Evolutionary conservation across 768 basidiomycete species (phyloP), one percentile per base, ranked within the genome.

Genomic region (Rubroboletus satanas): DNA sequence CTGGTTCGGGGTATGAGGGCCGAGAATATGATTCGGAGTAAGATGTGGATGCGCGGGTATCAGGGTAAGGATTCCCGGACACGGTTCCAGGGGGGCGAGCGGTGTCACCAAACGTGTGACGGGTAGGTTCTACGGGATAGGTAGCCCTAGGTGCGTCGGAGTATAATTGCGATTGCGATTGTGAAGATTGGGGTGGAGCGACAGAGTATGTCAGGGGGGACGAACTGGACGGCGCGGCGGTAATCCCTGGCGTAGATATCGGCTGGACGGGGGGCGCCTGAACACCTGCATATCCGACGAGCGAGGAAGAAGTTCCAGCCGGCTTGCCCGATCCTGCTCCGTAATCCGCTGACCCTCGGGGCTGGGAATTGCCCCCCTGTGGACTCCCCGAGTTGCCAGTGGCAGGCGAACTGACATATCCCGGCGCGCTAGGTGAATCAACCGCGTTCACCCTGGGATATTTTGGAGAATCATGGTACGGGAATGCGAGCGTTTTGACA

Each of bases 401-500:
- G 32, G 82, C 75, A 47, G 84, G 84, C 8, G 84, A 84, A 53
- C 77, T 79, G 38, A 73, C 57, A 37, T 69, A 70, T 43, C 65
- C 79, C 28, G 81, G 71, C 10, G 73, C 71, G 64, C 74, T 73
- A 31, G 82, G 80, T 28, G 83, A 82, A 57, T 72, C 70, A 77
- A 78, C 48, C 67, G 75, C 58, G 31, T 66, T 64, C 68, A 76
- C 32, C 77, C 75, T 59, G 77, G 77, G 61, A 77, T 75, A 71
- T 76, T 77, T 71, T 77, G 70, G 83, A 49, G 80, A 82, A 69
- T 84, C 86, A 61, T 87, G 86, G 66, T 86, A 89, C n/a, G 88
- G 88, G 71, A 90, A 90, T 28, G 88, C 87, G 21, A 91, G 79
- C 56, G 87, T 87, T 55, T 85, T 79, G 39, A 90, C 88, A 23